Evolutionary conservation across 2,329 filamentous ascomycete species (phyloP).

Genomic region (Ilyonectria sp.): DNA sequence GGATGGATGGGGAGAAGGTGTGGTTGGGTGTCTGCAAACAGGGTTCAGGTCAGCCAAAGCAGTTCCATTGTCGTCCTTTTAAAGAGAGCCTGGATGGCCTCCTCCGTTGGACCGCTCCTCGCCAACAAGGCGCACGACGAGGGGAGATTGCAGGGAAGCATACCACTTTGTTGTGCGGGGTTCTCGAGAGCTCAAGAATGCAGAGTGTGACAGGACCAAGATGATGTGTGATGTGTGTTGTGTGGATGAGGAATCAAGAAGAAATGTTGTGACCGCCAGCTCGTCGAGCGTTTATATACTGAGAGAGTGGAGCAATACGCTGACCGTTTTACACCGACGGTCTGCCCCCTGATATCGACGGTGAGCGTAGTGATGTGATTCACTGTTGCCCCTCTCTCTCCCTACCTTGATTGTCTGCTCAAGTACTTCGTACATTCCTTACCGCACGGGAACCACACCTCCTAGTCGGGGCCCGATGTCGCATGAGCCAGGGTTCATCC

Average conservation of each 20-base stretch:
- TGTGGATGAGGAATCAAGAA: slow-evolving; percentile 38
- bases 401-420: slow-evolving; percentile 16
- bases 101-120: slow-evolving; percentile 7
- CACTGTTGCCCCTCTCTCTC: slow-evolving; percentile 21
- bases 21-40: slow-evolving; percentile 34
- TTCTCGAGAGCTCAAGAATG: slow-evolving; percentile 20
- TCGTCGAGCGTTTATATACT: slow-evolving; percentile 43
- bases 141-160: slow-evolving; percentile 24
- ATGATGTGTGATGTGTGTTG: slow-evolving; percentile 16
- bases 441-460: neutral
- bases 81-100: slow-evolving; percentile 4
- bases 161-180: slow-evolving; percentile 31
- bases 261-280: slow-evolving; percentile 14
- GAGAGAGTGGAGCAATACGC: slow-evolving; percentile 41
- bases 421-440: neutral
- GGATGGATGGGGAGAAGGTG: slow-evolving; percentile 30
- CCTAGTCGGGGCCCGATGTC: slow-evolving; percentile 39
- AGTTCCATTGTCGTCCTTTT: slow-evolving; percentile 18
- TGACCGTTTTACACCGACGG: slow-evolving; percentile 35
- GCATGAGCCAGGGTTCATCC: slow-evolving; percentile 41
- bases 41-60: slow-evolving; percentile 26
- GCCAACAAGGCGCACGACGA: neutral
- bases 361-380: slow-evolving; percentile 32
- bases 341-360: slow-evolving; percentile 48
- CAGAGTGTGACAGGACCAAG: slow-evolving; percentile 23